phyloP scores from a whole-genome alignment of 1,284 basidiomycete species.

The Ustilago trichophora region DNA sequence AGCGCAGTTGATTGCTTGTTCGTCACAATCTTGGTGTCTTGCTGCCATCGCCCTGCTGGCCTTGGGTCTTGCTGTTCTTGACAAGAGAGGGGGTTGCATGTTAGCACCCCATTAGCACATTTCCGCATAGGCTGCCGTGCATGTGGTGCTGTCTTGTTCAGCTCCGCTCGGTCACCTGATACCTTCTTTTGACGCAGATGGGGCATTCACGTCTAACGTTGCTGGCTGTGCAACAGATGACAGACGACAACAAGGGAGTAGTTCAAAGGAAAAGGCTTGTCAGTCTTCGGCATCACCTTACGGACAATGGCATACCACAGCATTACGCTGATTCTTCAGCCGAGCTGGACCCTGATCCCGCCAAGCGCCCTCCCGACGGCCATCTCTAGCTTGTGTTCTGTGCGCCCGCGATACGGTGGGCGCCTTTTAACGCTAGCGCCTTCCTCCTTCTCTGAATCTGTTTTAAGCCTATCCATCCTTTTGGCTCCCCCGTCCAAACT shows the following conservation, averaged over 20 bases:
- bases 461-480: background rate
- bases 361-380: background rate
- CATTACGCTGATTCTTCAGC: no score
- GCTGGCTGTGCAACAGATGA: background rate
- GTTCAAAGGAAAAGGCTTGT: no score
- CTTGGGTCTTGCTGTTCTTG: background rate
- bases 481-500: background rate
- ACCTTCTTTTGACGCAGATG: background rate
- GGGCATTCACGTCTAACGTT: no score
- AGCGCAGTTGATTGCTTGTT: background rate
- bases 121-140: slow-evolving; percentile 1
- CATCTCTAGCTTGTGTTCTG: no score
- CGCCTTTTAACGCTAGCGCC: no score
- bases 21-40: background rate
- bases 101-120: no score
- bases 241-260: no score
- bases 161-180: slow-evolving; percentile 1
- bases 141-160: slow-evolving; percentile 1
- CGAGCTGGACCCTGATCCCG: slow-evolving; percentile 1
- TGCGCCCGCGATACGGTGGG: no score
- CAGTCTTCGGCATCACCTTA: no score
- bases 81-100: no score
- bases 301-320: no score
- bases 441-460: no score
- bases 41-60: background rate